These are phyloP conservation scores for Calonectria pseudoreteaudii DNA, from an alignment of 2,329 filamentous ascomycete species.

Conservation along the genomic window DNA sequence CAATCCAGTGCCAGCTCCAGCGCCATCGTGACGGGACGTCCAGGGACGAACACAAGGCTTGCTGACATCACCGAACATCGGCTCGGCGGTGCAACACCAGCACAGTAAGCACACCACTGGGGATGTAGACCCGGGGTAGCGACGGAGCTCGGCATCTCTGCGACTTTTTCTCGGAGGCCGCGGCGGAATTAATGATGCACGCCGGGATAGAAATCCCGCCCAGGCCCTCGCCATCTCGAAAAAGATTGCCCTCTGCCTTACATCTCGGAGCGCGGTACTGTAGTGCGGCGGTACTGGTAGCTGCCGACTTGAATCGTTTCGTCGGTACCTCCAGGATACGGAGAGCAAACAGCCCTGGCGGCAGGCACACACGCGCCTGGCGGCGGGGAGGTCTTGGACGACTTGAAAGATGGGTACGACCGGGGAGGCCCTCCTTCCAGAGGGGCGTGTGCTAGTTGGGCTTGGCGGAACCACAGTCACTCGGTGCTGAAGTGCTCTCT, in stretches of 20 bases:
- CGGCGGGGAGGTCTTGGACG: not conserved
- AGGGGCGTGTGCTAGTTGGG: conserved; percentile 28
- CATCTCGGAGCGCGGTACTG: not conserved
- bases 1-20: not conserved
- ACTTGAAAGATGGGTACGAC: conserved; percentile 2
- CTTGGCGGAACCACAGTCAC: conserved; percentile 37
- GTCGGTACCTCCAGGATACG: not conserved
- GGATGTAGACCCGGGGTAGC: not conserved
- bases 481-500: conserved; percentile 28
- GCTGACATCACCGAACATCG: conserved; percentile 40
- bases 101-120: not conserved
- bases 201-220: conserved; percentile 15
- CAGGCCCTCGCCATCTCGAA: not conserved
- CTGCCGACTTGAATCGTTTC: not conserved
- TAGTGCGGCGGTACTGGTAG: not conserved
- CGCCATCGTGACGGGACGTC: conserved; percentile 5
- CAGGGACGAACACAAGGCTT: conserved; percentile 21
- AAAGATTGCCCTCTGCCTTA: not conserved
- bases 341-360: not conserved
- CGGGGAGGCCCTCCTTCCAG: conserved; percentile 8
- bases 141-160: conserved; percentile 18
- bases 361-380: not conserved
- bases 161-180: conserved; percentile 20
- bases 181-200: conserved; percentile 18
- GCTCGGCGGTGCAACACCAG: conserved; percentile 5